Evolutionary conservation across 225 moss, liverwort and hornwort species (phyloP).

Genomic region (Marchantia polymorpha): DNA sequence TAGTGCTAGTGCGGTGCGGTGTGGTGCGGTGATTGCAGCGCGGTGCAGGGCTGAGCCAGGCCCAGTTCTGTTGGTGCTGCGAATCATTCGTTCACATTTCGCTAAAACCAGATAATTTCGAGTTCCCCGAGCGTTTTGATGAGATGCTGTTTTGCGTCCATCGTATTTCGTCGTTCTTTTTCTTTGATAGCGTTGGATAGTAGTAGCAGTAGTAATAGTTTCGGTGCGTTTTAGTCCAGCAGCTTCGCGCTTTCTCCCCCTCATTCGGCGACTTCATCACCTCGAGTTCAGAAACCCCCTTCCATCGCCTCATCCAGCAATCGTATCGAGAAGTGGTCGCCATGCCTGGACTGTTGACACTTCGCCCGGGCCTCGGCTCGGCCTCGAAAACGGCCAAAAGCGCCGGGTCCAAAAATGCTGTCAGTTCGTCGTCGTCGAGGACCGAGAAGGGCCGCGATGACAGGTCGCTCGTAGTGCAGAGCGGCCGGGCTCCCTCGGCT

Average conservation of each 20-base stretch:
- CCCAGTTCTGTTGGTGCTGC: background rate
- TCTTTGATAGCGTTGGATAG: slow-evolving; percentile 8
- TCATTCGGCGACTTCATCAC: slow-evolving; percentile 10
- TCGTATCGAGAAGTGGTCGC: background rate
- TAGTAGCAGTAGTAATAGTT: background rate
- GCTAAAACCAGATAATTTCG: background rate
- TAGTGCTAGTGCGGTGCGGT: no score
- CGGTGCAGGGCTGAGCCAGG: background rate
- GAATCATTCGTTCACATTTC: background rate
- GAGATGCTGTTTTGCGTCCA: slow-evolving; percentile 15
- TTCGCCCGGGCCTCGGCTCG: slow-evolving; percentile 58
- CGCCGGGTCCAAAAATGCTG: slow-evolving; percentile 24
- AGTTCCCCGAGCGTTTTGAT: slow-evolving; percentile 4
- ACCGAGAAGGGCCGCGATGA: slow-evolving; percentile 57
- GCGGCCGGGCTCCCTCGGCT: slow-evolving; percentile 7
- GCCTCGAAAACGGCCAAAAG: slow-evolving; percentile 46
- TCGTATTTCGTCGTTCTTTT: background rate
- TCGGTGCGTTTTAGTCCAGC: background rate
- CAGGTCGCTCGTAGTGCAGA: slow-evolving; percentile 29
- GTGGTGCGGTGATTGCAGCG: background rate
- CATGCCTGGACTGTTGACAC: slow-evolving; percentile 69
- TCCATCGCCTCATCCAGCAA: background rate
- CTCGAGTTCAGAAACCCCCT: no score
- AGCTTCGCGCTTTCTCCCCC: no score
- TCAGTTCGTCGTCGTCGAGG: slow-evolving; percentile 11